These are phyloP conservation scores for Strobilomyces dryophilus DNA, from an alignment of 768 basidiomycete genomes.

Conservation along the genomic window DNA sequence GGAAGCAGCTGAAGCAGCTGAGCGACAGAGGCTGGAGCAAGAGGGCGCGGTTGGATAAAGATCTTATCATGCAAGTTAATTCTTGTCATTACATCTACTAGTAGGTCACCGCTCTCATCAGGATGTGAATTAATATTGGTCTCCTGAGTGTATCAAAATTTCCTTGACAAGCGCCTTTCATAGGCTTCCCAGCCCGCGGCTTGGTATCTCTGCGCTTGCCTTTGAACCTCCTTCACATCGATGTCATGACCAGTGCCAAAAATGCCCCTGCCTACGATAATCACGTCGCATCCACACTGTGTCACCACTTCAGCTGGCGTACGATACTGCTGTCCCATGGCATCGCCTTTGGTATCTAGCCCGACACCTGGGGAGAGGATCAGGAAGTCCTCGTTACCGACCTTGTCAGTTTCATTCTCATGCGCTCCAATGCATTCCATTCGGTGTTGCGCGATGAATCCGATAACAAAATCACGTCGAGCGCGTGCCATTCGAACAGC, in stretches of 20 bases:
- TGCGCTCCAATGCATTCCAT: constrained; percentile 62
- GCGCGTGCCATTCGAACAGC: constrained; percentile 86
- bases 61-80: neutral
- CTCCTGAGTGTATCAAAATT: neutral
- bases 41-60: constrained; percentile 5
- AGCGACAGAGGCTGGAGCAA: constrained; percentile 11
- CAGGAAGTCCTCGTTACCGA: constrained; percentile 72
- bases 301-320: constrained; percentile 82
- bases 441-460: constrained; percentile 88
- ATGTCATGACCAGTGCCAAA: constrained; percentile 60
- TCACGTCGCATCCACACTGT: constrained; percentile 86
- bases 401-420: constrained; percentile 23
- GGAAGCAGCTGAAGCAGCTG: constrained; percentile 54
- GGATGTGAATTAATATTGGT: constrained; percentile 1
- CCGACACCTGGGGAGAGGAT: constrained; percentile 92
- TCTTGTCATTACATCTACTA: neutral
- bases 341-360: constrained; percentile 72
- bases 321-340: constrained; percentile 93
- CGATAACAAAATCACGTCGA: constrained; percentile 85
- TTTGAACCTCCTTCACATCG: constrained; percentile 37
- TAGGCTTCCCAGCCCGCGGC: constrained; percentile 92
- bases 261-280: constrained; percentile 95
- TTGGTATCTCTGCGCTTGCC: constrained; percentile 81
- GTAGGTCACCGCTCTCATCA: neutral
- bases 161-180: constrained; percentile 42